Evolutionary conservation across 2,329 filamentous ascomycete species (phyloP), one percentile per base, ranked within the genome.

Genomic region (Venturia nashicola): DNA sequence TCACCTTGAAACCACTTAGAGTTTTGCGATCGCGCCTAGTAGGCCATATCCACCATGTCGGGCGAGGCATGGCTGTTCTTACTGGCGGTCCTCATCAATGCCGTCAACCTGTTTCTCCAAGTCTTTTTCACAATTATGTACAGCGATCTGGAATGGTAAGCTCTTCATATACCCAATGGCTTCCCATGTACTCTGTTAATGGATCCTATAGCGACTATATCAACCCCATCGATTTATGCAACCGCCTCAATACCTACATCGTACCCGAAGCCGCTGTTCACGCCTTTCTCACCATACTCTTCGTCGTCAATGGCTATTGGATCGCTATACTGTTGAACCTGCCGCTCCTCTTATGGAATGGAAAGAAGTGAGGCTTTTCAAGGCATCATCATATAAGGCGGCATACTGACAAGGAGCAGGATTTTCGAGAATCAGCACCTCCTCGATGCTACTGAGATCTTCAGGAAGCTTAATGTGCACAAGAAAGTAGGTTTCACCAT

Each of bases 51-150:
- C 77, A 86, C 76, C 75, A 97, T 97, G 92, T 96, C 92, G 73
- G 92, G 92, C 78, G 92, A 97, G 85, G 92, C 92, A 77, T 97
- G 94, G 94, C 83, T 99, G 76, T 99, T 95, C 82, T 87, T 99
- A 72, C 84, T 99, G 79, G 88, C 93, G 79, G 95, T 99, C 78
- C 85, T 99, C 76, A 95, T 99, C 83, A 99, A 99, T 82, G 94
- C 94, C 81, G 92, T 99, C 86, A 99, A 99, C 83, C 85, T 99
- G 74, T 99, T 99, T 79, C 84, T 99, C 65, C 95, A 99, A 82
- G 94, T 99, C 72, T 99, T 99, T 85, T 99, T 99, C 82, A 99
- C 94, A 65, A 99, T 99, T 75, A 99, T 99, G 95, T 99, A 97
- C 81, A 96, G 91, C 78, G 94, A 99, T 83, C 80, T 99, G 73